A percentile compares a stretch with the other conserved stretches of the same genome.
phyloP scores from a whole-genome alignment of 164 flowering plant species.

The Liquidambar formosana region DNA sequence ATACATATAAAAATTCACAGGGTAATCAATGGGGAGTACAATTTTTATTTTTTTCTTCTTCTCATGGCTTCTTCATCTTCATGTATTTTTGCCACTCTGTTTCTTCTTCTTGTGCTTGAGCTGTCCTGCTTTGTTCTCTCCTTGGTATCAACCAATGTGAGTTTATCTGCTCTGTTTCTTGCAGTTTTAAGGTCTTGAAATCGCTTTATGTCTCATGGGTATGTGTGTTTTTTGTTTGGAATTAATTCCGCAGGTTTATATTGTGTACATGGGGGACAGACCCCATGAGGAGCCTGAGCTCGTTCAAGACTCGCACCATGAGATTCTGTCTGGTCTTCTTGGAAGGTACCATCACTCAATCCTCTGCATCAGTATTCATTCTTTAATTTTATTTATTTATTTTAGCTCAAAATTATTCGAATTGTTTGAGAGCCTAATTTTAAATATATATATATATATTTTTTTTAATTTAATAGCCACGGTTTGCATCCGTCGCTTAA shows the following conservation, averaged over 20 bases:
- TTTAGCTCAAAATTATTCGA: background rate
- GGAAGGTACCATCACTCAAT: constrained; percentile 26
- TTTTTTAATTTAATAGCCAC: too few species aligned
- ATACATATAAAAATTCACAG: too few species aligned
- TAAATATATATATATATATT: too few species aligned
- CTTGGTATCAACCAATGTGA: constrained; percentile 20
- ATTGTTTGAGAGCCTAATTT: too few species aligned
- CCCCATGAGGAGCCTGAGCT: constrained; percentile 28
- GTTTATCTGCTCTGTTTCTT: background rate
- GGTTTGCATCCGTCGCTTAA: too few species aligned
- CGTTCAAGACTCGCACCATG: constrained; percentile 36
- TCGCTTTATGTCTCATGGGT: background rate
- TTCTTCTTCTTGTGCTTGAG: constrained; percentile 1
- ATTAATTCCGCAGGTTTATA: constrained; percentile 33
- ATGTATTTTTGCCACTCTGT: background rate
- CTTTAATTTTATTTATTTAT: background rate
- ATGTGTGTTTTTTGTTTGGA: background rate
- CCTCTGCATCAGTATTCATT: background rate
- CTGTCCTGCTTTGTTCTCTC: background rate
- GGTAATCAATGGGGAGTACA: too few species aligned
- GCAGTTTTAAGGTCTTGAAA: background rate
- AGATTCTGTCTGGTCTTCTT: constrained; percentile 37
- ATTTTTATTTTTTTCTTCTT: too few species aligned
- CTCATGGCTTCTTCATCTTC: constrained; percentile 15
- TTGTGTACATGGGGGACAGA: constrained; percentile 47